These are phyloP conservation scores for Lizonia empirigonia DNA, from an alignment of 2,329 filamentous ascomycete species.

Conservation along the genomic window DNA sequence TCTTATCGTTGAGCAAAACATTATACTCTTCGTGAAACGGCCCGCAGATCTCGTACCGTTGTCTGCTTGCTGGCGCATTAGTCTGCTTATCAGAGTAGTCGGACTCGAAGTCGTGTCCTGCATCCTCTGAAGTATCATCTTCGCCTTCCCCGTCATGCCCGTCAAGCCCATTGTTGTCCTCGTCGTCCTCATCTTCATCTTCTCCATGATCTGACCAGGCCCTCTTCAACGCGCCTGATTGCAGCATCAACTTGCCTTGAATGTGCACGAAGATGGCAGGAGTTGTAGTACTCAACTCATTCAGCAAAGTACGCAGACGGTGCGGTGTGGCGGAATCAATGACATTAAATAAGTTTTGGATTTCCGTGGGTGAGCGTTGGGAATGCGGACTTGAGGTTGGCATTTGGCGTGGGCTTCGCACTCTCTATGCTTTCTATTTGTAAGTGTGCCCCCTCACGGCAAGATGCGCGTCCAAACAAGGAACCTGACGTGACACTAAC, in stretches of 20 bases:
- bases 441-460: neutral
- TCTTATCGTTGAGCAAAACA: conserved; percentile 20
- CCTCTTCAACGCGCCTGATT: conserved; percentile 1
- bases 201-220: neutral
- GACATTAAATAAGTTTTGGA: conserved; percentile 5
- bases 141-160: too few species aligned
- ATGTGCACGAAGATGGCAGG: neutral
- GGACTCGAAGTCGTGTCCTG: neutral
- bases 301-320: conserved; percentile 9
- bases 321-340: conserved; percentile 13
- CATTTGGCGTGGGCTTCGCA: neutral
- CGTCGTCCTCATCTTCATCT: neutral
- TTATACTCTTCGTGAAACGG: conserved; percentile 33
- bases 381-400: neutral
- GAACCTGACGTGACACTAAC: too few species aligned
- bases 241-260: neutral
- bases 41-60: conserved; percentile 24
- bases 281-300: neutral
- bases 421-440: neutral
- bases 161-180: too few species aligned
- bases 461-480: too few species aligned
- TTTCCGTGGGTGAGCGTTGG: neutral
- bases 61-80: conserved; percentile 4
- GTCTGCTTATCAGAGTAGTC: conserved; percentile 10
- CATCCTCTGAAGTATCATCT: too few species aligned